Percentiles rank a stretch among this genome's conserved stretches.
Conservation (phyloP, 202 grass and related monocot species). For the Bolboschoenoplectus hybrid region DNA sequence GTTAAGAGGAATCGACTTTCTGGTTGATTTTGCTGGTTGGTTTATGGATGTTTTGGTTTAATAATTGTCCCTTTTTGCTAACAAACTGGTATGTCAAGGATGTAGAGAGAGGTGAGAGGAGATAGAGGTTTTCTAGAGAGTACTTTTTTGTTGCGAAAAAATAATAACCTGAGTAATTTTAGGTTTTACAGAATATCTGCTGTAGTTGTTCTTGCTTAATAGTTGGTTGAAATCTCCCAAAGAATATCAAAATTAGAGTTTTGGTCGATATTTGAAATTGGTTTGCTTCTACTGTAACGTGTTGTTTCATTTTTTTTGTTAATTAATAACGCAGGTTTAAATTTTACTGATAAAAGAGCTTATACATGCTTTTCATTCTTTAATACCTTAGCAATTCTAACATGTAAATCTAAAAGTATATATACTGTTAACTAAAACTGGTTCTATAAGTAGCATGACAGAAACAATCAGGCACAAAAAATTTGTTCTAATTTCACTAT, state of each 20-base stretch:
- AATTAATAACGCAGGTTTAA: background rate
- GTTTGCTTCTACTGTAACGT: background rate
- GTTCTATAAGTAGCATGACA: background rate
- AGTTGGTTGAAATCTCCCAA: background rate
- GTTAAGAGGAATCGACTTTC: background rate
- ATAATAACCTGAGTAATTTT: background rate
- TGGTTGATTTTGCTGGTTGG: background rate
- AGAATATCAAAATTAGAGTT: background rate
- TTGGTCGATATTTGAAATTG: background rate
- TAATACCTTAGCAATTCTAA: background rate
- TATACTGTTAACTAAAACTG: background rate
- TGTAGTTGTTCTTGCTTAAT: background rate
- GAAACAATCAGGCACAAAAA: background rate
- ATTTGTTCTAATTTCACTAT: background rate
- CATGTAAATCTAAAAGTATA: background rate
- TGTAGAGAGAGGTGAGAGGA: background rate
- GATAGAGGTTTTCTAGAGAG: background rate
- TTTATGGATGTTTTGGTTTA: background rate
- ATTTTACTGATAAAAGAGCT: background rate
- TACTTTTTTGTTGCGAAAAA: background rate
- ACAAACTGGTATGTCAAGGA: slow-evolving; percentile 13
- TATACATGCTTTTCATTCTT: background rate
- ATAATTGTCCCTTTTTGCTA: background rate
- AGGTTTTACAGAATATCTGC: background rate
- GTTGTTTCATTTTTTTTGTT: background rate